Conservation (phyloP, 2,329 filamentous ascomycete genomes). For the Delphinella strobiligena region DNA sequence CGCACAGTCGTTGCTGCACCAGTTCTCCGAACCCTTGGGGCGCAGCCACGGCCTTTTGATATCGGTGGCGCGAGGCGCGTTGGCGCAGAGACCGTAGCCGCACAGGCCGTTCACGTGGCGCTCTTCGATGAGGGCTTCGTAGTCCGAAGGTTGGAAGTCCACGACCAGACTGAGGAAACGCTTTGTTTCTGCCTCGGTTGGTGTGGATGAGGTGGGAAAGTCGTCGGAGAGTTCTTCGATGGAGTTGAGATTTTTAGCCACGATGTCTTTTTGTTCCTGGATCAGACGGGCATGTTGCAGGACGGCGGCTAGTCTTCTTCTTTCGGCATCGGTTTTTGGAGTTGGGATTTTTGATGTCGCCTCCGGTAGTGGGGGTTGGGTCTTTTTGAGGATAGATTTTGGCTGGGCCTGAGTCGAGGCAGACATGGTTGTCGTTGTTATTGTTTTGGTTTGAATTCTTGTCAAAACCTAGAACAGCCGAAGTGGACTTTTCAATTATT, state of each 20-base stretch:
- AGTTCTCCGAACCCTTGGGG: conserved; percentile 64
- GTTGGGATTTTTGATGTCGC: background rate
- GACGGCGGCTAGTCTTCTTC: conserved; percentile 49
- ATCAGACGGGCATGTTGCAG: conserved; percentile 72
- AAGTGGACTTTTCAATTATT: no score
- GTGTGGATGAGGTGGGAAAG: conserved; percentile 40
- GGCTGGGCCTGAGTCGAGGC: conserved; percentile 20
- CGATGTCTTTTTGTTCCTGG: conserved; percentile 68
- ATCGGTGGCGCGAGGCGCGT: conserved; percentile 40
- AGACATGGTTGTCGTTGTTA: background rate
- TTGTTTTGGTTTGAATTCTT: background rate
- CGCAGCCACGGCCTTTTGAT: conserved; percentile 52
- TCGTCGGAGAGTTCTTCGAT: conserved; percentile 61
- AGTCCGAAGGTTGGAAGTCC: conserved; percentile 76
- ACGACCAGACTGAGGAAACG: conserved; percentile 55
- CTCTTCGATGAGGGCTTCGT: conserved; percentile 79
- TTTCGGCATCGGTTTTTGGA: conserved; percentile 18
- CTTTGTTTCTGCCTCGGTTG: conserved; percentile 45
- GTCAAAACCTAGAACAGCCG: no score
- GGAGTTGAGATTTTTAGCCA: conserved; percentile 59
- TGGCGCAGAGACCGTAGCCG: conserved; percentile 70
- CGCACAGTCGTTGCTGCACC: conserved; percentile 74
- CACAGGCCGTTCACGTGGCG: conserved; percentile 74
- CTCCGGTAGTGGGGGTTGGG: conserved; percentile 12
- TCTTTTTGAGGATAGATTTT: conserved; percentile 36